Evolutionary conservation across 2,329 filamentous ascomycete species (phyloP).

Genomic region (Phialophora macrospora): DNA sequence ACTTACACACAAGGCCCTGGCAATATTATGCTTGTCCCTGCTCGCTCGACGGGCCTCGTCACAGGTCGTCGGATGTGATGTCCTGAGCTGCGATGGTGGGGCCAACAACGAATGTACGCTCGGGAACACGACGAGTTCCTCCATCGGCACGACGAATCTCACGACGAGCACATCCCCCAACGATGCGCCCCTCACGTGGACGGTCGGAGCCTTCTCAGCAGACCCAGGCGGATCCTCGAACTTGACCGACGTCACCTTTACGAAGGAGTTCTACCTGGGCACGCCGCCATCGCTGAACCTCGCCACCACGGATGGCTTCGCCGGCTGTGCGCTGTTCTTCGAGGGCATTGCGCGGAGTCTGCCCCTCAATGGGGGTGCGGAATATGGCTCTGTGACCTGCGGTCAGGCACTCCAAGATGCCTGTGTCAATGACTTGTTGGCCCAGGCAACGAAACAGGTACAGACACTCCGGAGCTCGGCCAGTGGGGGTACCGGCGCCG

Average conservation of each 20-base stretch:
- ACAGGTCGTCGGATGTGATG: conserved; percentile 28
- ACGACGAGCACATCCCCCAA: conserved; percentile 23
- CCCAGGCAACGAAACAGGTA: conserved; percentile 20
- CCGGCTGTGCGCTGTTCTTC: conserved; percentile 30
- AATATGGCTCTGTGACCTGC: conserved; percentile 28
- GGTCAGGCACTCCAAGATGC: conserved; percentile 18
- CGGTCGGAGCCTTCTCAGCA: conserved; percentile 22
- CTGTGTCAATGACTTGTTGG: conserved; percentile 26
- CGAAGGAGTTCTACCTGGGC: conserved; percentile 32
- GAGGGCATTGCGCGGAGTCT: conserved; percentile 31
- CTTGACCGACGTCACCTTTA: conserved; percentile 14
- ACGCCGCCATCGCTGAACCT: conserved; percentile 24
- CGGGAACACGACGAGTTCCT: conserved; percentile 28
- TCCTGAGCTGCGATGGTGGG: conserved; percentile 25
- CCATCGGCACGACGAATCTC: conserved; percentile 27
- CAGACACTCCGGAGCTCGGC: conserved; percentile 8
- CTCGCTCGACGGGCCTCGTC: conserved; percentile 3
- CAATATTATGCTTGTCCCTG: conserved; percentile 14
- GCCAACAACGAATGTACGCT: conserved; percentile 24
- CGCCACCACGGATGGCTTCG: conserved; percentile 7
- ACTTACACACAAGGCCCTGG: conserved; percentile 2
- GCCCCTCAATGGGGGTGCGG: conserved; percentile 17
- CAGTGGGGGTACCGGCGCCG: not conserved
- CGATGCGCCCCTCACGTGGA: conserved; percentile 29
- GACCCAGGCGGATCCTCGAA: conserved; percentile 12